Evolutionary conservation across 2,329 filamentous ascomycete genomes (phyloP).

Genomic region (Penicillium concentricum): DNA sequence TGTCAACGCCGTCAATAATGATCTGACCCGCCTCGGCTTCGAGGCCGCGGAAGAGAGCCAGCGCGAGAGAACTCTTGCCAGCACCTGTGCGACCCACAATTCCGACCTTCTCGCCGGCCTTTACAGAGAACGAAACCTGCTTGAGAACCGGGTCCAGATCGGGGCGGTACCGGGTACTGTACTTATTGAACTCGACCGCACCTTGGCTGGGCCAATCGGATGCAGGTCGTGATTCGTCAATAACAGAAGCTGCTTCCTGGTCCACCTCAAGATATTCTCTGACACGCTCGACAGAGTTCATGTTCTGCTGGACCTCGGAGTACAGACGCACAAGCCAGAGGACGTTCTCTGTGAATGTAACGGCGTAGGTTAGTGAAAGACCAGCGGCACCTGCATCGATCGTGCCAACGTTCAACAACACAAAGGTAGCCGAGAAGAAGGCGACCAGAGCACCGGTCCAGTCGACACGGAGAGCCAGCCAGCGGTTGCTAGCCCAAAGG

Average conservation of each 20-base stretch:
- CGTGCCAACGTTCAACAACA: conserved; percentile 75
- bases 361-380: conserved; percentile 90
- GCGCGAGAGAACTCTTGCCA: conserved; percentile 90
- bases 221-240: conserved; percentile 75
- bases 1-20: conserved; percentile 85
- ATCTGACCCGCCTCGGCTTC: conserved; percentile 91
- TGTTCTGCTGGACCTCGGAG: conserved; percentile 94
- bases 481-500: conserved; percentile 93
- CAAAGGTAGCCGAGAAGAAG: conserved; percentile 90
- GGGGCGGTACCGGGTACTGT: conserved; percentile 82
- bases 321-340: conserved; percentile 95
- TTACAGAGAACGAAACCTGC: conserved; percentile 80
- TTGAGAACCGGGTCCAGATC: conserved; percentile 86
- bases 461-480: conserved; percentile 91
- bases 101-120: conserved; percentile 85
- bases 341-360: conserved; percentile 95
- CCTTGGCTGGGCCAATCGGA: conserved; percentile 82
- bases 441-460: conserved; percentile 85
- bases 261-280: conserved; percentile 97
- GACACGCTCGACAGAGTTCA: conserved; percentile 97
- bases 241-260: conserved; percentile 78
- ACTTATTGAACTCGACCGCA: conserved; percentile 81
- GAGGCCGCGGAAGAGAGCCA: conserved; percentile 89
- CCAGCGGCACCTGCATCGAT: conserved; percentile 91
- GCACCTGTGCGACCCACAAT: conserved; percentile 95